Conservation (phyloP, 768 basidiomycete genomes). For the Kwoniella sp. region DNA sequence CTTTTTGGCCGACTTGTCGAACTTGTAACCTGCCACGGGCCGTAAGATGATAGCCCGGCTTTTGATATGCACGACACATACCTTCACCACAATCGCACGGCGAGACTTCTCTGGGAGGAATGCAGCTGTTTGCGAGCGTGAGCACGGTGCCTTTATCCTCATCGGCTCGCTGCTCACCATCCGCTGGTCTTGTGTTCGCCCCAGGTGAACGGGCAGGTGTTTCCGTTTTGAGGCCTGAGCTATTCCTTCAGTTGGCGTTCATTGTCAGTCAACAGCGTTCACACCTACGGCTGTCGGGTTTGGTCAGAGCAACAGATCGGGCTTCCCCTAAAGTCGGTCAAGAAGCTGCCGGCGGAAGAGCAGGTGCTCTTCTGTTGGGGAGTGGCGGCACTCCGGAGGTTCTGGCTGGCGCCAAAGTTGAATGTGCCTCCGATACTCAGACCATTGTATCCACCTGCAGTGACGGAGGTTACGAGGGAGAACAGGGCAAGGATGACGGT, state of each 20-base stretch:
- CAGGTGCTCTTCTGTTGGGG: constrained; percentile 16
- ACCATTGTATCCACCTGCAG: constrained; percentile 5
- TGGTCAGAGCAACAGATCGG: constrained; percentile 21
- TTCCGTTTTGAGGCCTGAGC: neutral
- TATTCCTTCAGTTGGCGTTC: neutral
- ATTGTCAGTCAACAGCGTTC: neutral
- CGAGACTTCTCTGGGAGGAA: constrained; percentile 16
- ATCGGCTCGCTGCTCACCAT: constrained; percentile 4
- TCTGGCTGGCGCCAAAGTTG: constrained; percentile 19
- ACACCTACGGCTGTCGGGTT: constrained; percentile 22
- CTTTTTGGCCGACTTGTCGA: constrained; percentile 17
- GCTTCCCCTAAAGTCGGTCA: constrained; percentile 16
- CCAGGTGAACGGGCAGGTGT: constrained; percentile 18
- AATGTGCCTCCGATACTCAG: neutral
- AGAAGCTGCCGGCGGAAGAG: constrained; percentile 20
- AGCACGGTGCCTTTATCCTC: too few species aligned
- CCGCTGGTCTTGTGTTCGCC: constrained; percentile 2
- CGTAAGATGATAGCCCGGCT: too few species aligned
- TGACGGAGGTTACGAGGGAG: constrained; percentile 7
- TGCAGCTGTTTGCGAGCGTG: constrained; percentile 1
- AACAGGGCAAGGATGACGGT: constrained; percentile 2
- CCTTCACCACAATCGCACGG: constrained; percentile 41
- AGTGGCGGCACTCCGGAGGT: constrained; percentile 10
- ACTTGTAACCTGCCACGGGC: constrained; percentile 28
- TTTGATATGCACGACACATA: too few species aligned